Evolutionary conservation across 2,329 filamentous ascomycete species (phyloP), one percentile per base, ranked within the genome.

Genomic region (Anthostomella pinea): DNA sequence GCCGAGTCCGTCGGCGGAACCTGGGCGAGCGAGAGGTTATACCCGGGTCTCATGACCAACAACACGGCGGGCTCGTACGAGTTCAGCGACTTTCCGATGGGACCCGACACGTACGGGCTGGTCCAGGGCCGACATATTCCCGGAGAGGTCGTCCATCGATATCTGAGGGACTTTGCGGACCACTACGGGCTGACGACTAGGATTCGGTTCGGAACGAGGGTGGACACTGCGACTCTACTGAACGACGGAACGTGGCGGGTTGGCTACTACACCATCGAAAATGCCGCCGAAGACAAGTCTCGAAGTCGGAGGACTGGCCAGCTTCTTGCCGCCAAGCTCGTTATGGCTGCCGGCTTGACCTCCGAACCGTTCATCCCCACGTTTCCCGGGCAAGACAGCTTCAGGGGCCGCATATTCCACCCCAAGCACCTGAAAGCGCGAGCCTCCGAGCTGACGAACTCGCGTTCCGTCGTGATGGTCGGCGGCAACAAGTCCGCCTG

Each of bases 401-500:
- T 45, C 29, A 5, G n/a, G 7, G 38, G 38, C 13, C 34, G 23
- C 19, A 6, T 41, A 4, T 38, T 41, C 23, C 41, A 41, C 35
- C 27, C 38, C 13, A 38, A 38, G 17, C 30, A 41, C 21, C 31
- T 41, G 9, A 14, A 32, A 14, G 2, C 10, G 10, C 41, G 33
- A 13, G 30, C 23, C 9, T 19, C 19, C 10, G 37, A 36, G 18
- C 16, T 40, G 7, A 23, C 15, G 16, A 16, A 24, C 23, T 40
- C 37, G 18, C 8, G 20, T 18, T 31, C 35, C n/a, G 30, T 38
- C 8, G 15, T 40, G 6, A 33, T 40, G 6, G 26, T 40, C 9
- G 41, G 37, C 8, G 41, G 41, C 23, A 44, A 44, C 10, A 44
- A 44, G 17, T 40, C 41, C 4, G 37, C 41, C n/a, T 44, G 41